These are phyloP conservation scores for Aeschynomene evenia DNA, from an alignment of 306 rosid genomes.

Conservation along the genomic window DNA sequence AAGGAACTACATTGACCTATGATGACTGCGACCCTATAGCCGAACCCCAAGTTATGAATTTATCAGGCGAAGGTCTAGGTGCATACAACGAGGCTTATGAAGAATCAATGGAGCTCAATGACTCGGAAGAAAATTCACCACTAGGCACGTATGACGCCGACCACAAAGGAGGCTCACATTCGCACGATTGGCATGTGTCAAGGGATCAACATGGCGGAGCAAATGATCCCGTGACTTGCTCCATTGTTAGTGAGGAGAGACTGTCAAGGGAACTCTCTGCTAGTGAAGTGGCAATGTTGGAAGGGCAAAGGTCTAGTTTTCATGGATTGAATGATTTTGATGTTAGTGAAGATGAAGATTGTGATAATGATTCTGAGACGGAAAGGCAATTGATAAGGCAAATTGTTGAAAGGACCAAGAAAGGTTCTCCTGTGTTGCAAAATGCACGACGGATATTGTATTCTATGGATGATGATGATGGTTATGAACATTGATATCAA, in stretches of 20 bases:
- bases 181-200: background rate
- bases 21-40: conserved; percentile 26
- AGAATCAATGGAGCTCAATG: conserved; percentile 49
- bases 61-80: conserved; percentile 58
- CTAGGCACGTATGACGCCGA: conserved; percentile 29
- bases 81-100: conserved; percentile 58
- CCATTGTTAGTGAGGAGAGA: conserved; percentile 21
- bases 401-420: conserved; percentile 77
- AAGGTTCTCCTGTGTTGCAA: conserved; percentile 65
- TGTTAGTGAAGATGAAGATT: conserved; percentile 39
- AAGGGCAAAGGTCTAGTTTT: conserved; percentile 34
- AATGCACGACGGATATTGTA: conserved; percentile 63
- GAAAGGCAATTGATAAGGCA: conserved; percentile 70
- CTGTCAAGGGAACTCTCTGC: conserved; percentile 29
- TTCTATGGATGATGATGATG: conserved; percentile 48
- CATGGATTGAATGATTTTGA: conserved; percentile 32
- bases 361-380: conserved; percentile 55
- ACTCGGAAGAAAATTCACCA: conserved; percentile 54
- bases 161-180: background rate
- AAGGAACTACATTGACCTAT: conserved; percentile 27
- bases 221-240: conserved; percentile 16
- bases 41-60: conserved; percentile 52
- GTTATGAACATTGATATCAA: conserved; percentile 23
- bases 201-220: conserved; percentile 27
- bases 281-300: conserved; percentile 21